Percentiles rank a stretch among this genome's conserved stretches.
These are phyloP conservation scores for Syzygium jambos DNA, from an alignment of 345 rosid species.

Conservation along the genomic window DNA sequence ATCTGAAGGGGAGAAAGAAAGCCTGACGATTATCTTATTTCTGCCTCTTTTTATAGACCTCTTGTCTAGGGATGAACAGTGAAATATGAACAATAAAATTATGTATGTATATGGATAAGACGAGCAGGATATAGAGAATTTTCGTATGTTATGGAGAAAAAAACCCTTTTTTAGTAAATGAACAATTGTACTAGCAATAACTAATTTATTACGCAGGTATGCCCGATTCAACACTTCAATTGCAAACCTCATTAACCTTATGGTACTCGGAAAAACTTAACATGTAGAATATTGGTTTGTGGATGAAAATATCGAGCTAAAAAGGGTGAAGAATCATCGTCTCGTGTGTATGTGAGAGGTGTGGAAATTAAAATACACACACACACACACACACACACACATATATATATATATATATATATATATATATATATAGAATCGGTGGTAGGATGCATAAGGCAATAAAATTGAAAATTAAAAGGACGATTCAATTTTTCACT, in stretches of 20 bases:
- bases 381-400: too few species aligned
- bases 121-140: neutral
- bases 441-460: neutral
- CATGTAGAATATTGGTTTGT: neutral
- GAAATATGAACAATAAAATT: too few species aligned
- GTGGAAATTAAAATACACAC: neutral
- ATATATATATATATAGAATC: neutral
- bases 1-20: too few species aligned
- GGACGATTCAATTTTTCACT: neutral
- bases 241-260: neutral
- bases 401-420: too few species aligned
- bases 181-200: neutral
- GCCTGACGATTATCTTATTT: too few species aligned
- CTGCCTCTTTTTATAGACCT: too few species aligned
- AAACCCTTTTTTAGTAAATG: neutral
- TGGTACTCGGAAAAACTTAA: neutral
- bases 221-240: neutral
- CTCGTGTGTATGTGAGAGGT: neutral
- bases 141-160: neutral
- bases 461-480: neutral
- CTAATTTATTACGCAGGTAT: neutral
- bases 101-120: neutral
- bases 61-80: too few species aligned
- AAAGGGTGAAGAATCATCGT: neutral
- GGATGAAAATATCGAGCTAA: neutral